phyloP scores from a whole-genome alignment of 2,329 filamentous ascomycete species.

The Penicillium crustosum region DNA sequence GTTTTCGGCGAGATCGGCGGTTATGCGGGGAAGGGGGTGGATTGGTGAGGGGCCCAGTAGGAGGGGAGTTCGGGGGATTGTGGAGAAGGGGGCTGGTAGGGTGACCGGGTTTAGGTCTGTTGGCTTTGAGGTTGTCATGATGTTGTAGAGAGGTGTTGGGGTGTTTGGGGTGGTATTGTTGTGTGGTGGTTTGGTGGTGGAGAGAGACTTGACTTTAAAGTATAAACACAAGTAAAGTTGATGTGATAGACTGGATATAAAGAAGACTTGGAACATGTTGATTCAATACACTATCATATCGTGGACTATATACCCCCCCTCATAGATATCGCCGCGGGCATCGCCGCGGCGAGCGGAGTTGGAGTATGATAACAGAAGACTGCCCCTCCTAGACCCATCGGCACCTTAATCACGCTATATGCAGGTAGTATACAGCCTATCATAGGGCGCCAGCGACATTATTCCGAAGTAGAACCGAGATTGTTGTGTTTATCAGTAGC shows the following conservation, averaged over 20 bases:
- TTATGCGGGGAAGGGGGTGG: constrained; percentile 65
- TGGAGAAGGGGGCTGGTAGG: constrained; percentile 63
- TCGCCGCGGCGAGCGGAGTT: constrained; percentile 1
- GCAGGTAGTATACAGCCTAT: not conserved
- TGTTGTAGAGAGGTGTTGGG: not conserved
- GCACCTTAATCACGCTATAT: not conserved
- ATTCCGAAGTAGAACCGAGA: not conserved
- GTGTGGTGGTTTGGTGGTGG: not conserved
- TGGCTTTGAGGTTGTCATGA: not conserved
- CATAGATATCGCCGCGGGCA: not conserved
- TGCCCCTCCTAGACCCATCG: not conserved
- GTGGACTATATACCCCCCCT: constrained; percentile 5
- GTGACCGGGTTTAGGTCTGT: constrained; percentile 9
- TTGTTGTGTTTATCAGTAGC: too few species aligned
- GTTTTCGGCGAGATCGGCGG: constrained; percentile 54
- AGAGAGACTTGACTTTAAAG: not conserved
- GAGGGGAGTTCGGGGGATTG: constrained; percentile 61
- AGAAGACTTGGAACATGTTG: not conserved
- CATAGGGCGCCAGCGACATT: not conserved
- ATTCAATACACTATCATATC: not conserved
- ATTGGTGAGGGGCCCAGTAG: constrained; percentile 69
- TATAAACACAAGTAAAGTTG: not conserved
- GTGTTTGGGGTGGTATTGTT: not conserved
- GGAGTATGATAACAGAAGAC: not conserved
- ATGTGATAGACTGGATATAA: not conserved